phyloP scores from a whole-genome alignment of 2,329 filamentous ascomycete species.

The Nannizziopsis barbatae region DNA sequence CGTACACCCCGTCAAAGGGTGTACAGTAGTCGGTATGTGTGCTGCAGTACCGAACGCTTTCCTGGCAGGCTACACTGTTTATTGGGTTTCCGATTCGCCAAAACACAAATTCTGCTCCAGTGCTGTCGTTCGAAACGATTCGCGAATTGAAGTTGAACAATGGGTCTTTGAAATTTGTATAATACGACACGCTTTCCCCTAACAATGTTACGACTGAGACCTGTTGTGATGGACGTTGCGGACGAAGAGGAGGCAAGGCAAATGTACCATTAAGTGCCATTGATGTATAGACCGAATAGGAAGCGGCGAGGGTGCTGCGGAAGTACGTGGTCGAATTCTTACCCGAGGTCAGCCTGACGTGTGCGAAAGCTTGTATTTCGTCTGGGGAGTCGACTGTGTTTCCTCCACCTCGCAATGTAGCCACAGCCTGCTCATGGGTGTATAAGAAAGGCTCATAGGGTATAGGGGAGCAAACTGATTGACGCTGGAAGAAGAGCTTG shows the following conservation, averaged over 20 bases:
- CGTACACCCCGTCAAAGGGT: background rate
- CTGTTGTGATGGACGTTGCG: conserved; percentile 2
- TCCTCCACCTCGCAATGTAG: background rate
- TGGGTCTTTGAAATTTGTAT: background rate
- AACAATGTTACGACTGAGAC: conserved; percentile 3
- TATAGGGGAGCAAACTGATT: conserved; percentile 2
- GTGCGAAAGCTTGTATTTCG: conserved; percentile 4
- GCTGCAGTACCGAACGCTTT: conserved; percentile 8
- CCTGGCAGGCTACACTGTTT: conserved; percentile 9
- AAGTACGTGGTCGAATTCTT: conserved; percentile 3
- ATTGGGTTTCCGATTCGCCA: conserved; percentile 1
- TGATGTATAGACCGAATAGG: background rate
- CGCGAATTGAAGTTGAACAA: conserved; percentile 5
- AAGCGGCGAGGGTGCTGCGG: background rate
- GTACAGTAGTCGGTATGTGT: conserved; percentile 5
- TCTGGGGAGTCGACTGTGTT: background rate
- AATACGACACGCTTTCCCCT: conserved; percentile 2
- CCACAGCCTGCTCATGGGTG: background rate
- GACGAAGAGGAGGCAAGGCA: conserved; percentile 1
- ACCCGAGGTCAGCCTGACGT: background rate
- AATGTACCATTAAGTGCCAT: conserved; percentile 1
- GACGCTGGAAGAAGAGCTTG: conserved; percentile 3
- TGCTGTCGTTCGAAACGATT: background rate
- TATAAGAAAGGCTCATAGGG: conserved; percentile 3
- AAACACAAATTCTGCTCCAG: background rate